phyloP scores from a whole-genome alignment of 176 grass and related monocot genomes.

The Hsuehochloa calcarea region DNA sequence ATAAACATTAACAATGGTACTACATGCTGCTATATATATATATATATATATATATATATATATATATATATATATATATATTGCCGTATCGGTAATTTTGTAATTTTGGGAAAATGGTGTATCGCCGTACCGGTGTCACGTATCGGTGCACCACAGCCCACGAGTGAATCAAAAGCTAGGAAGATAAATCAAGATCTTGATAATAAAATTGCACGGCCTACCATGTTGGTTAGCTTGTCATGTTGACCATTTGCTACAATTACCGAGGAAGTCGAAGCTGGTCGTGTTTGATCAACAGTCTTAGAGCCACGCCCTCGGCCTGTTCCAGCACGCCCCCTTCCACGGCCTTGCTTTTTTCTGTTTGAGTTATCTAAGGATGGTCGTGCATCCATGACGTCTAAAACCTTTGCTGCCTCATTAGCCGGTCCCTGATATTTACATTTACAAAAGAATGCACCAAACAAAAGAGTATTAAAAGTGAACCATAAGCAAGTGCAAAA shows the following conservation, averaged over 20 bases:
- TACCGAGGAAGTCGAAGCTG: slow-evolving; percentile 39
- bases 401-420: slow-evolving; percentile 53
- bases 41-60: too few species aligned
- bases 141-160: too few species aligned
- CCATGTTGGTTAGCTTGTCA: slow-evolving; percentile 66
- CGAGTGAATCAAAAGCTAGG: neutral
- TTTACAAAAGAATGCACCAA: slow-evolving; percentile 31
- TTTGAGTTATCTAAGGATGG: slow-evolving; percentile 53
- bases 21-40: too few species aligned
- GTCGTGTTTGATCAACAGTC: slow-evolving; percentile 55
- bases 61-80: too few species aligned
- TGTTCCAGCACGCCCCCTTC: slow-evolving; percentile 73
- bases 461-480: slow-evolving; percentile 2
- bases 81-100: too few species aligned
- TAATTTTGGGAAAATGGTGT: too few species aligned
- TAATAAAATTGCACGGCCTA: slow-evolving; percentile 24
- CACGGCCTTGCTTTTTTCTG: slow-evolving; percentile 78
- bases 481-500: neutral
- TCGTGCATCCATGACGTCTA: slow-evolving; percentile 53
- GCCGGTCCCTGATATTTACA: slow-evolving; percentile 49
- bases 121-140: too few species aligned
- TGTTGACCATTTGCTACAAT: slow-evolving; percentile 65
- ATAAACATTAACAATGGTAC: too few species aligned
- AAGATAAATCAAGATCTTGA: neutral
- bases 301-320: slow-evolving; percentile 76